A percentile compares a stretch with the other conserved stretches of the same genome.
Evolutionary conservation across 441 rosid genomes (phyloP).

Genomic region (Populus hybrid): DNA sequence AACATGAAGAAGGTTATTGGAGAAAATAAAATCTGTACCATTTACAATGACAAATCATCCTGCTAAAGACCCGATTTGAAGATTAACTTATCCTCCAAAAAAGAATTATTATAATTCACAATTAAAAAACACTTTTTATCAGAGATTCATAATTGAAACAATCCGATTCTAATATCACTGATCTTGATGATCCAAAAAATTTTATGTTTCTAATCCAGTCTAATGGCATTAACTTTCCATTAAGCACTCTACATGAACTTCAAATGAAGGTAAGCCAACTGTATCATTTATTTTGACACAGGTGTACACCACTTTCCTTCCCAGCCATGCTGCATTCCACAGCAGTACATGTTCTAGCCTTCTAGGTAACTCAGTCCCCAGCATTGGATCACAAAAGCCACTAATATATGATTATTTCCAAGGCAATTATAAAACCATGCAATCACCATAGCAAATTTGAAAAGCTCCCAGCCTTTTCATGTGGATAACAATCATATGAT

Average conservation of each 20-base stretch:
- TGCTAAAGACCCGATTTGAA: neutral
- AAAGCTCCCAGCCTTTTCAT: neutral
- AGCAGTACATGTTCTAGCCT: neutral
- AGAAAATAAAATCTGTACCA: neutral
- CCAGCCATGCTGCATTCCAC: neutral
- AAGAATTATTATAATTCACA: neutral
- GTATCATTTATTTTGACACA: neutral
- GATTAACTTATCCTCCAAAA: neutral
- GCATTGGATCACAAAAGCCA: neutral
- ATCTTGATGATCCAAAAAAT: neutral
- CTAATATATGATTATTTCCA: neutral
- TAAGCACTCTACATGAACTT: neutral
- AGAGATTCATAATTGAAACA: neutral
- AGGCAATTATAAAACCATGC: neutral
- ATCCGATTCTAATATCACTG: neutral
- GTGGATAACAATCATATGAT: neutral
- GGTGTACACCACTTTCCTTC: neutral
- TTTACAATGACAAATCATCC: neutral
- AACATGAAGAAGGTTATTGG: neutral
- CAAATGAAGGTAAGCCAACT: neutral
- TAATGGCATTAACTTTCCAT: neutral
- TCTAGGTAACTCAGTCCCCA: slow-evolving; percentile 5
- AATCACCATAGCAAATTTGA: slow-evolving; percentile 2
- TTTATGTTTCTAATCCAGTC: neutral
- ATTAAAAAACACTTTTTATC: neutral